phyloP scores from a whole-genome alignment of 2,329 filamentous ascomycete genomes.

The Fusarium haematococcum region DNA sequence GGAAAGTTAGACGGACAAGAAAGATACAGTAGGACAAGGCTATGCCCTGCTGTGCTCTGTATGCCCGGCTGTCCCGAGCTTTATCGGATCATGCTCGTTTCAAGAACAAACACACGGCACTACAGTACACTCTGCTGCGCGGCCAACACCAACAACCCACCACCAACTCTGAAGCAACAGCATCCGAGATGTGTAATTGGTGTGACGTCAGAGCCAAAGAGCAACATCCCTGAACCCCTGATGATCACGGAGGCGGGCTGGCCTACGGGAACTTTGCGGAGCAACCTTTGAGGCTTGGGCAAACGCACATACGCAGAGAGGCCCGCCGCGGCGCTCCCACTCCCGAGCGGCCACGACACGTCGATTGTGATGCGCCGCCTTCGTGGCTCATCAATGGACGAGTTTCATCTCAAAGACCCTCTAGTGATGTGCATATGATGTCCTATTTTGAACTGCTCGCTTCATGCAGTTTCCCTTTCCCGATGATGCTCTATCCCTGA shows the following conservation, averaged over 20 bases:
- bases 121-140: neutral
- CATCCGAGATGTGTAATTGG: conserved; percentile 4
- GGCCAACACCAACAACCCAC: neutral
- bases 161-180: conserved; percentile 5
- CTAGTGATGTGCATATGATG: conserved; percentile 36
- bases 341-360: conserved; percentile 11
- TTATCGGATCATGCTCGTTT: conserved; percentile 20
- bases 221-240: conserved; percentile 29
- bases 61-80: neutral
- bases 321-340: neutral
- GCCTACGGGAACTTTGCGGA: conserved; percentile 8
- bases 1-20: neutral
- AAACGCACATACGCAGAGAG: neutral
- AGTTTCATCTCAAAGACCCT: conserved; percentile 8
- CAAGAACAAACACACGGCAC: conserved; percentile 27
- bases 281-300: conserved; percentile 10
- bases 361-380: conserved; percentile 36
- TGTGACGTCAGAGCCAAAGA: conserved; percentile 32
- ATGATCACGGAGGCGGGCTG: conserved; percentile 24
- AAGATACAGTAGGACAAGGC: conserved; percentile 16
- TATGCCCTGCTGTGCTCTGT: conserved; percentile 1
- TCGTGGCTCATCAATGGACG: conserved; percentile 7
- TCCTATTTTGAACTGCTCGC: conserved; percentile 29
- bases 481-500: conserved; percentile 23
- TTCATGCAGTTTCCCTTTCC: conserved; percentile 8